These are phyloP conservation scores for Hyaloscypha finlandica DNA, from an alignment of 495 filamentous ascomycete species.

Conservation along the genomic window DNA sequence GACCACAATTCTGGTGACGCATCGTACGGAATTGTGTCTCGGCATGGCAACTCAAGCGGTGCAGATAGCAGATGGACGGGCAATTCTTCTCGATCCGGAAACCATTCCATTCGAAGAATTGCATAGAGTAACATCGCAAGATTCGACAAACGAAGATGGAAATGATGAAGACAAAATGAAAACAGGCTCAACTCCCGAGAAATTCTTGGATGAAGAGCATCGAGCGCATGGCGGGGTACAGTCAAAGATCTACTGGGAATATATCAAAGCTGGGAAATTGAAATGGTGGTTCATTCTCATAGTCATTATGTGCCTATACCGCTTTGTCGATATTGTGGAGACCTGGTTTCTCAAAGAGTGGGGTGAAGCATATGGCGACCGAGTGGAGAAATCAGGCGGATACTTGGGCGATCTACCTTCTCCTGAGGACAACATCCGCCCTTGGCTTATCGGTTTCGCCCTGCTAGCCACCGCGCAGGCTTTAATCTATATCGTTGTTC, in stretches of 20 bases:
- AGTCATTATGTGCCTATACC: constrained; percentile 57
- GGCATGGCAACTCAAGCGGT: constrained; percentile 68
- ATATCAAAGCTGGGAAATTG: constrained; percentile 74
- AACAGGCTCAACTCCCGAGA: constrained; percentile 59
- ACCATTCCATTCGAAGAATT: constrained; percentile 26
- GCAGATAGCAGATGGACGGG: constrained; percentile 60
- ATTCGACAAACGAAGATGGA: constrained; percentile 35
- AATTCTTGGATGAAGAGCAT: constrained; percentile 82
- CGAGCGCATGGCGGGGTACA: constrained; percentile 75
- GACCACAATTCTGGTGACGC: constrained; percentile 73
- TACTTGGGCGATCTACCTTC: constrained; percentile 61
- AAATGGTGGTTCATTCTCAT: constrained; percentile 69
- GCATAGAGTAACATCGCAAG: constrained; percentile 31
- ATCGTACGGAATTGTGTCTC: constrained; percentile 70
- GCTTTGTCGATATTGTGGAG: constrained; percentile 59
- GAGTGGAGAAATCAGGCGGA: constrained; percentile 28
- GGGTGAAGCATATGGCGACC: constrained; percentile 69
- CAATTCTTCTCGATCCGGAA: constrained; percentile 46
- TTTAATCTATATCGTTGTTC: constrained; percentile 52
- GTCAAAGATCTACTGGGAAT: constrained; percentile 75
- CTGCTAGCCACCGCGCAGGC: constrained; percentile 60
- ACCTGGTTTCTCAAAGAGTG: constrained; percentile 84
- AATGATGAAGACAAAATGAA: constrained; percentile 50
- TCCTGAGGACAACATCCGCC: constrained; percentile 65
- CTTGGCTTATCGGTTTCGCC: constrained; percentile 73